A percentile compares a stretch with the other conserved stretches of the same genome.
Conservation (phyloP, 768 basidiomycete species). For the Dendrothele bispora region DNA sequence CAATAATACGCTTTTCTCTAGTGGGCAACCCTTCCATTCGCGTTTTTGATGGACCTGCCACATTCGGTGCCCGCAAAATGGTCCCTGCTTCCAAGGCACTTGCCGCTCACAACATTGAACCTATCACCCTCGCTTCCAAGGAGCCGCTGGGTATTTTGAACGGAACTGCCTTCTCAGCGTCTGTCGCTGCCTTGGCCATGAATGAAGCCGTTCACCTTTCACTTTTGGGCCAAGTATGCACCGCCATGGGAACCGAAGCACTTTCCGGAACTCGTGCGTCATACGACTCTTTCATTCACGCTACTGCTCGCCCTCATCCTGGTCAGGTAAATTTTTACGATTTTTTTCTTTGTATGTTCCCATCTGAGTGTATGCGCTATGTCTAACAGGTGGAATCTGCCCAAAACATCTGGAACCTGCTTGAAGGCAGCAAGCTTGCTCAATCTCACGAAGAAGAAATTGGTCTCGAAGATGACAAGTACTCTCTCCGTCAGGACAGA, state of each 20-base stretch:
- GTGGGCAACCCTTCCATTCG: slow-evolving; percentile 65
- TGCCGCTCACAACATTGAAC: slow-evolving; percentile 51
- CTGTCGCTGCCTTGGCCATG: slow-evolving; percentile 73
- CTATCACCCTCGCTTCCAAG: slow-evolving; percentile 61
- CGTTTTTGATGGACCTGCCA: slow-evolving; percentile 55
- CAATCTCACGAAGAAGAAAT: slow-evolving; percentile 70
- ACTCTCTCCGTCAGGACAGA: slow-evolving; percentile 78
- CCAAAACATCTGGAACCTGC: slow-evolving; percentile 63
- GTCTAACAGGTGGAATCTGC: slow-evolving; percentile 62
- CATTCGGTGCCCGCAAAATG: slow-evolving; percentile 50
- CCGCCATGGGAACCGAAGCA: slow-evolving; percentile 84
- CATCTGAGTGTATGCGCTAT: slow-evolving; percentile 1
- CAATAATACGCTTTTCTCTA: slow-evolving; percentile 15
- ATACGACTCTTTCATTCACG: slow-evolving; percentile 79
- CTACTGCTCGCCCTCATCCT: slow-evolving; percentile 75
- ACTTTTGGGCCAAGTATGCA: slow-evolving; percentile 68
- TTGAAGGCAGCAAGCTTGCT: slow-evolving; percentile 70
- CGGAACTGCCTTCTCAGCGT: slow-evolving; percentile 76
- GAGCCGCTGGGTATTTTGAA: slow-evolving; percentile 73
- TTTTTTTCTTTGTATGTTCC: not conserved
- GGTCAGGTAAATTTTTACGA: slow-evolving; percentile 53
- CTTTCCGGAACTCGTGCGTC: slow-evolving; percentile 71
- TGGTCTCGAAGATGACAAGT: slow-evolving; percentile 69
- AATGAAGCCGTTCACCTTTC: slow-evolving; percentile 70
- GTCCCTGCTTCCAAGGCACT: slow-evolving; percentile 53